Conservation (phyloP, 345 rosid species). For the Syzygium oleosum region DNA sequence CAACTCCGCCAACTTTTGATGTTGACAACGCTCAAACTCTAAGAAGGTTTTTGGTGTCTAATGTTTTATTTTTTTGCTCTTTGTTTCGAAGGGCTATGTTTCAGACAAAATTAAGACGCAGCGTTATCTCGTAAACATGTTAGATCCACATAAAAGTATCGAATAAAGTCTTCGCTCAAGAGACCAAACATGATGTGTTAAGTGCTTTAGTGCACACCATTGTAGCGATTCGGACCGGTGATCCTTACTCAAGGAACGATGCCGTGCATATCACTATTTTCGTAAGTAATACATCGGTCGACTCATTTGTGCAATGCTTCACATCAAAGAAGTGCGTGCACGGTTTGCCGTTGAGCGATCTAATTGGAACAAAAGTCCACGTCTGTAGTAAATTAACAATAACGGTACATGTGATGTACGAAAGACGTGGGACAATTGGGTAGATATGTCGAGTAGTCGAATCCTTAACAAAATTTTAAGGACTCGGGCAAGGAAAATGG, state of each 20-base stretch:
- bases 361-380: background rate
- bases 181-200: background rate
- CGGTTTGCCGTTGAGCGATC: background rate
- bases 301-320: background rate
- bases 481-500: accelerated
- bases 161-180: background rate
- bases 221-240: background rate
- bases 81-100: background rate
- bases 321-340: background rate
- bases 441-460: background rate
- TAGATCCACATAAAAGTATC: background rate
- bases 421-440: background rate
- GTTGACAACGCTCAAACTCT: background rate
- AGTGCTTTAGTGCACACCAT: background rate
- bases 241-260: background rate
- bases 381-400: background rate
- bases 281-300: background rate
- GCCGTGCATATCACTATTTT: background rate
- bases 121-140: background rate
- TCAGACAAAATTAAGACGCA: accelerated
- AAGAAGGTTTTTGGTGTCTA: background rate
- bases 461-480: background rate
- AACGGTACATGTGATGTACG: accelerated
- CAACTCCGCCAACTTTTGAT: no score
- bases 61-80: background rate